Evolutionary conservation across 352 stramenopile genomes (phyloP), one percentile per base, ranked within the genome.

Genomic region (Phytophthora podocarpi): DNA sequence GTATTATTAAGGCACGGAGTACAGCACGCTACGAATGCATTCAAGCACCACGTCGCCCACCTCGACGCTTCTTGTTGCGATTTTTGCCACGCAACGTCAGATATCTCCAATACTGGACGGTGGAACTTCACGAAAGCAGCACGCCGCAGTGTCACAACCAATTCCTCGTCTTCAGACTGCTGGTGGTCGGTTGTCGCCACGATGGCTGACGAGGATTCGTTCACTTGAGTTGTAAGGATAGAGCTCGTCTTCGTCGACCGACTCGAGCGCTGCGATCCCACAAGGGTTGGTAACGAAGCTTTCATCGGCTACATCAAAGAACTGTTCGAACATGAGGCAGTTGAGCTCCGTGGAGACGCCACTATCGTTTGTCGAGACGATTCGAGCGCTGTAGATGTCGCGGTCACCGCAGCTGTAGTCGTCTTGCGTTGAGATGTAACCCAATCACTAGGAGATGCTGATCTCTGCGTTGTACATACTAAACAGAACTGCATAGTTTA

Each of bases 381-480:
- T 31, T 4, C 58, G 48, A 16, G 37, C 34, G 20, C 49, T 64
- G 37, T 40, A 57, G 1, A 53, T 31, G 28, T 18, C 34, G 20
- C 28, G 20, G 18, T 70, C 43, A 6, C 50, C 34, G 18, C 11
- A 34, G 26, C 73, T 52, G 21, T 71, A 64, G 51, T 67, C 59
- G 11, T 77, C 64, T 26, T 64, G 47, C 16, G 58, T 20, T 12
- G 65, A 59, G 31, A 74, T 23, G 35, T 73, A 57, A 8, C 72
- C 72, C 11, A 66, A 53, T 15, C 52, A 37, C 48, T 76, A 63
- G 5, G 63, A 76, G 16, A 76, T 70, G 24, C 28, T 70, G 51
- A 76, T 76, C 49, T 76, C 67, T 10, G 59, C 57, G 43, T 72
- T 70, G 20, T 58, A 37, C 34, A 73, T 1, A 36, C 42, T 64